Conservation (phyloP, 2,329 filamentous ascomycete species). For the Gaeumannomyces tritici region DNA sequence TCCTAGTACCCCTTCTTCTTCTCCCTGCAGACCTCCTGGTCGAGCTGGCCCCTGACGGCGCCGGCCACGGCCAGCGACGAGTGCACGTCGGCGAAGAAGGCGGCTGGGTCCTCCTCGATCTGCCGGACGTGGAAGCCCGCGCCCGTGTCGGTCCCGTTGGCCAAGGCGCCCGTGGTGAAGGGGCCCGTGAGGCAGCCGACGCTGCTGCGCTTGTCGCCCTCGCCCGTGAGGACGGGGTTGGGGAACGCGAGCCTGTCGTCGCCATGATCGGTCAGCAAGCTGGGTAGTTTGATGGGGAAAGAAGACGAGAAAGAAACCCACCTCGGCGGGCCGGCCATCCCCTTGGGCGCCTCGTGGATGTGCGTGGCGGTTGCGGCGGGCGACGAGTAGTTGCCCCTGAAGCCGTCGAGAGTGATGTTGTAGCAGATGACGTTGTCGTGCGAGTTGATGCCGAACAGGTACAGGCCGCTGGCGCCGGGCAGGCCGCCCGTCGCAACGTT, state of each 20-base stretch:
- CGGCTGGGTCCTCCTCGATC: constrained; percentile 35
- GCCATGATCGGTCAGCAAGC: no score
- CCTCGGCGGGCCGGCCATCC: constrained; percentile 32
- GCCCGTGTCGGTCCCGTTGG: constrained; percentile 32
- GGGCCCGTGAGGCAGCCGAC: constrained; percentile 23
- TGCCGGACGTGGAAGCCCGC: constrained; percentile 31
- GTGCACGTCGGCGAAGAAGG: constrained; percentile 40
- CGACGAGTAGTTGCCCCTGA: constrained; percentile 33
- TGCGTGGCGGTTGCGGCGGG: constrained; percentile 37
- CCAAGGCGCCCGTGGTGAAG: constrained; percentile 29
- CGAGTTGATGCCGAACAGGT: constrained; percentile 37
- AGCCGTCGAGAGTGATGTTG: constrained; percentile 35
- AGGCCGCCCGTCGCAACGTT: constrained; percentile 18
- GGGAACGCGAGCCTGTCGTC: constrained; percentile 29
- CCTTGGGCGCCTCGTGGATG: constrained; percentile 32
- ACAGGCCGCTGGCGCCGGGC: constrained; percentile 31
- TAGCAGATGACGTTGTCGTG: constrained; percentile 19
- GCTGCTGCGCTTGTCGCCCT: constrained; percentile 9
- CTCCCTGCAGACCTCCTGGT: background rate
- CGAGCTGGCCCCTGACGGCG: constrained; percentile 35
- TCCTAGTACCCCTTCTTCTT: no score
- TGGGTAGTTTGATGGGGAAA: background rate
- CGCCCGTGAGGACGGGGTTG: constrained; percentile 26
- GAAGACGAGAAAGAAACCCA: no score
- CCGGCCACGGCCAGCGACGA: constrained; percentile 31